Evolutionary conservation across 345 rosid genomes (phyloP), one percentile per base, ranked within the genome.

Genomic region (Moricandia moricandioides): DNA sequence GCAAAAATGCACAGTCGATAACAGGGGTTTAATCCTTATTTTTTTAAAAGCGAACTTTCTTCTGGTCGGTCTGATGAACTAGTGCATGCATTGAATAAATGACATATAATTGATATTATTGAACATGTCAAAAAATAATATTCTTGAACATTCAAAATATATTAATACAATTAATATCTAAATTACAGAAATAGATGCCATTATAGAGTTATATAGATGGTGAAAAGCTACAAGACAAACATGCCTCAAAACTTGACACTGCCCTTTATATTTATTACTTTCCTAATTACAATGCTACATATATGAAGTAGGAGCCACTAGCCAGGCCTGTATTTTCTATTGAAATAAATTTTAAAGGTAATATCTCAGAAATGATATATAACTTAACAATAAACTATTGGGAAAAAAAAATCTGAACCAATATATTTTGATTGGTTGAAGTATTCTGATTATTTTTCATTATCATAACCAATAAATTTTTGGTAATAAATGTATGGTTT

Each of bases 241-340:
- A 78, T 78, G 81, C 81, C 72, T 71, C 71, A 49, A 67, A 71
- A 65, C 62, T 71, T 78, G 77, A 65, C 80, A 71, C 59, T 58
- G 77, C 16, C 68, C 72, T 71, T 59, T 66, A 59, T 59, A 78
- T 78, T 78, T 78, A 71, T 71, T 78, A 60, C 77, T 77, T 78
- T 78, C 72, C 81, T 78, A 78, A 78, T 78, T 78, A 78, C 82
- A 78, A 78, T 78, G 81, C 78, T 78, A 72, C 73, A 56, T 61
- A 30, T 11, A 61, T 61, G 43, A 51, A 63, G 70, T 72, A 30
- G 60, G 40, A 16, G 24, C 55, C 55, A 18, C 26, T 55, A 55
- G 59, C 59, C 65, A 61, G 37, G 4, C 37, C 37, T 33, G 37
- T 33, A 33, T 33, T 33, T 8, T 7, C 30, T 31, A 40, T 54